These are phyloP conservation scores for Salpingoeca rosetta DNA, from an alignment of 78 protist species.

Conservation along the genomic window DNA sequence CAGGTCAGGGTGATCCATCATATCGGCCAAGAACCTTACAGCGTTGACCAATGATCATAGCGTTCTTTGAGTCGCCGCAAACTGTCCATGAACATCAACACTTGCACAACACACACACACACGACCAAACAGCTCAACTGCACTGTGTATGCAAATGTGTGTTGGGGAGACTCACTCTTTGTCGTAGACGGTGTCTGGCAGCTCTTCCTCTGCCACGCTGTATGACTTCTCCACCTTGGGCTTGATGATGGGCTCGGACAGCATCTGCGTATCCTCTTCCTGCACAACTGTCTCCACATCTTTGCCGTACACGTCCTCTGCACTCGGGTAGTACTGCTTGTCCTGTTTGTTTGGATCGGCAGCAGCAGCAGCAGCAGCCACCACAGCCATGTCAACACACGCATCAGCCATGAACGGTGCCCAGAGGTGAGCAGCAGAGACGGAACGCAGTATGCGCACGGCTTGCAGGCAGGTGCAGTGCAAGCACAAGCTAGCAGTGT, in stretches of 20 bases:
- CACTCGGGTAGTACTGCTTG: constrained; percentile 90
- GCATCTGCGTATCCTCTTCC: constrained; percentile 95
- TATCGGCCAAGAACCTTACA: constrained; percentile 42
- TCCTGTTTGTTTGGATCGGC: too few relatives aligned
- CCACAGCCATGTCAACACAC: too few relatives aligned
- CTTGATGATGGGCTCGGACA: constrained; percentile 88
- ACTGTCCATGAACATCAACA: neutral
- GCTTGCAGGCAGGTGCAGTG: too few relatives aligned
- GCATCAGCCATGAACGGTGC: too few relatives aligned
- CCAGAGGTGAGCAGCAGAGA: too few relatives aligned
- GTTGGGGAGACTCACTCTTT: constrained; percentile 15
- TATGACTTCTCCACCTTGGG: constrained; percentile 53
- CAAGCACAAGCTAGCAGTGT: too few relatives aligned
- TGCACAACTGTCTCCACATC: constrained; percentile 89
- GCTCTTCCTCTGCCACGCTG: constrained; percentile 24
- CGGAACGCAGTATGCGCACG: too few relatives aligned
- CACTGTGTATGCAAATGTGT: neutral
- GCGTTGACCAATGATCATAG: too few relatives aligned
- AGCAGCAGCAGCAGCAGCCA: constrained; percentile 79
- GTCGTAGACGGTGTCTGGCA: constrained; percentile 35
- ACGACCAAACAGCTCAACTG: too few relatives aligned
- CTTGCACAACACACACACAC: neutral
- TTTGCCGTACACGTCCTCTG: constrained; percentile 72
- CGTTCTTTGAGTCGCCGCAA: too few relatives aligned
- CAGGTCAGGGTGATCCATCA: constrained; percentile 53